Conservation (phyloP, 78 protist genomes). For the Dictyostelium citrinum region DNA sequence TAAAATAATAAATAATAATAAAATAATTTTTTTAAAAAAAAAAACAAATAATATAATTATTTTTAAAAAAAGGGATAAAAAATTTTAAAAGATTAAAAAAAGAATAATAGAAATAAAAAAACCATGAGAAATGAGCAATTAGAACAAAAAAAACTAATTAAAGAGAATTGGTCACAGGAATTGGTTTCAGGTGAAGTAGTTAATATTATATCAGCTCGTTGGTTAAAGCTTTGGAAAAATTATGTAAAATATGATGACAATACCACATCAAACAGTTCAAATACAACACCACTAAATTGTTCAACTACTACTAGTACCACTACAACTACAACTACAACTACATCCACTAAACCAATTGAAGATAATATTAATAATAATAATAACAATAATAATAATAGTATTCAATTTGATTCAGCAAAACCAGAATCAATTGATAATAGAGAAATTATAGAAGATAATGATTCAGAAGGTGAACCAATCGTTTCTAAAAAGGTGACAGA, state of each 20-base stretch:
- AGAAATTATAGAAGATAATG: slow-evolving; percentile 51
- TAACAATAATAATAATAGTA: background rate
- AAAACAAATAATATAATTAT: background rate
- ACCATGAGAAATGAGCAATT: slow-evolving; percentile 22
- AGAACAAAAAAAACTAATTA: slow-evolving; percentile 40
- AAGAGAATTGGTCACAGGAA: slow-evolving; percentile 54
- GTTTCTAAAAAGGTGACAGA: background rate
- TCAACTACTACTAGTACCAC: background rate
- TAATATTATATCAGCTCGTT: slow-evolving; percentile 33
- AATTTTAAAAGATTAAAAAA: background rate
- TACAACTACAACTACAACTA: background rate
- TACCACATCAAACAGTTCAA: background rate
- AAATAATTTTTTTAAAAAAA: background rate
- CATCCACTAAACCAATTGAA: background rate
- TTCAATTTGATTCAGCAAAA: slow-evolving; percentile 44
- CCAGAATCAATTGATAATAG: slow-evolving; percentile 67
- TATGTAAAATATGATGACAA: slow-evolving; percentile 58
- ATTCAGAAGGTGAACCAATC: slow-evolving; percentile 34
- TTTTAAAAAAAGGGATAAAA: background rate
- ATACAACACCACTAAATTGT: background rate
- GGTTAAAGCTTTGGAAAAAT: slow-evolving; percentile 49
- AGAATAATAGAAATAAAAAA: background rate
- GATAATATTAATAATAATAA: background rate
- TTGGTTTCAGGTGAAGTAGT: slow-evolving; percentile 31
- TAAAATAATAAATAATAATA: background rate